Evolutionary conservation across 495 filamentous ascomycete species (phyloP).

Genomic region (Neurospora sp.): DNA sequence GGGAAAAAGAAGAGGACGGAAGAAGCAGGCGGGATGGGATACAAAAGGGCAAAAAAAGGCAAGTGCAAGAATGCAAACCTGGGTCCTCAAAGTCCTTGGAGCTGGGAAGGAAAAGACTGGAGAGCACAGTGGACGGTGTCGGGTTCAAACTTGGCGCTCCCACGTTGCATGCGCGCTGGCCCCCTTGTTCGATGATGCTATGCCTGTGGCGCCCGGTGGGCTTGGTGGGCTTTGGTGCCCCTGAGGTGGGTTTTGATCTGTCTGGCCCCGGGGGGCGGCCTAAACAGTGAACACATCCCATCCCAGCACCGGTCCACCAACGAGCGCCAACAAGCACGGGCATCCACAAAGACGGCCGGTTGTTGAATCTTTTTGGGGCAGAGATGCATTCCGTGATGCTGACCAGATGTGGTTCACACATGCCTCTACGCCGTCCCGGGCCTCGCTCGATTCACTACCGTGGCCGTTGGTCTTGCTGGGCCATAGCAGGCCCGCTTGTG

Average conservation of each 20-base stretch:
- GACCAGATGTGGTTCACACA: neutral
- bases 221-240: neutral
- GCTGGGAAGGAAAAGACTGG: neutral
- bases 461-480: neutral
- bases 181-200: constrained; percentile 24
- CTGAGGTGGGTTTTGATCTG: constrained; percentile 1
- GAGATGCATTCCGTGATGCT: neutral
- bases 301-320: neutral
- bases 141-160: constrained; percentile 18
- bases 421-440: neutral
- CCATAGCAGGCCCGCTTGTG: neutral
- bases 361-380: neutral
- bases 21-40: constrained; percentile 7
- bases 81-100: neutral
- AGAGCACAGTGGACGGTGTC: constrained; percentile 6
- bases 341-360: neutral
- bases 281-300: neutral
- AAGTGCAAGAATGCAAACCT: neutral
- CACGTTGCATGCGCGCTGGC: constrained; percentile 16
- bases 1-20: neutral
- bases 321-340: neutral
- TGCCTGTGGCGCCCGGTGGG: constrained; percentile 9
- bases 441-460: neutral
- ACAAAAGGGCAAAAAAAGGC: constrained; percentile 10
- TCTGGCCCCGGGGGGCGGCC: neutral